A percentile compares a stretch with the other conserved stretches of the same genome.
phyloP scores from a whole-genome alignment of 768 basidiomycete genomes.

The Tremella yokohamensis region DNA sequence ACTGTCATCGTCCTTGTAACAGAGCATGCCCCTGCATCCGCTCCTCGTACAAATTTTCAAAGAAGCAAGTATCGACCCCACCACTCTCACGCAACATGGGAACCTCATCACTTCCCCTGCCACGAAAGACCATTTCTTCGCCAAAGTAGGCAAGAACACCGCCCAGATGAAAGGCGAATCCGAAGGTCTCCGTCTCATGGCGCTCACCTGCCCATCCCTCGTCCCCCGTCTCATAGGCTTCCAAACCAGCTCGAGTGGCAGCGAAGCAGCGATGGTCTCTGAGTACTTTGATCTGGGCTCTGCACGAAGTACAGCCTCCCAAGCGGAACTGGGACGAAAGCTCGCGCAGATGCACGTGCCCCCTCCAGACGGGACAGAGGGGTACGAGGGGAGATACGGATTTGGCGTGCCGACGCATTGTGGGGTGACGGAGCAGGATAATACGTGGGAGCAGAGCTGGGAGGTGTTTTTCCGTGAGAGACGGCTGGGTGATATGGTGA shows the following conservation, averaged over 20 bases:
- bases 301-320: conserved; percentile 5
- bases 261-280: conserved; percentile 34
- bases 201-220: conserved; percentile 5
- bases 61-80: conserved; percentile 5
- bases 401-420: conserved; percentile 45
- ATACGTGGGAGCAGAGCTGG: conserved; percentile 43
- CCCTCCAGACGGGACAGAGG: conserved; percentile 9
- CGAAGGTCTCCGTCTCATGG: conserved; percentile 5
- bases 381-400: conserved; percentile 28
- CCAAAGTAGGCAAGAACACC: conserved; percentile 12
- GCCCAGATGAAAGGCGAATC: conserved; percentile 18
- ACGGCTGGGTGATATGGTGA: conserved; percentile 39
- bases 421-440: conserved; percentile 47
- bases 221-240: conserved; percentile 28
- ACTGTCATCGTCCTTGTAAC: not conserved
- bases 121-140: not conserved
- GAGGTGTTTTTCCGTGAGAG: conserved; percentile 42
- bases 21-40: conserved; percentile 10
- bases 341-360: conserved; percentile 39
- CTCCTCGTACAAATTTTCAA: conserved; percentile 9
- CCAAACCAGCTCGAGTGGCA: conserved; percentile 12
- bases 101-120: not conserved
- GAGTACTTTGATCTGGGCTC: conserved; percentile 33
- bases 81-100: conserved; percentile 1
- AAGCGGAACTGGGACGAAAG: conserved; percentile 32